These are phyloP conservation scores for Fusarium chlamydosporum DNA, from an alignment of 2,329 filamentous ascomycete genomes.

Conservation along the genomic window DNA sequence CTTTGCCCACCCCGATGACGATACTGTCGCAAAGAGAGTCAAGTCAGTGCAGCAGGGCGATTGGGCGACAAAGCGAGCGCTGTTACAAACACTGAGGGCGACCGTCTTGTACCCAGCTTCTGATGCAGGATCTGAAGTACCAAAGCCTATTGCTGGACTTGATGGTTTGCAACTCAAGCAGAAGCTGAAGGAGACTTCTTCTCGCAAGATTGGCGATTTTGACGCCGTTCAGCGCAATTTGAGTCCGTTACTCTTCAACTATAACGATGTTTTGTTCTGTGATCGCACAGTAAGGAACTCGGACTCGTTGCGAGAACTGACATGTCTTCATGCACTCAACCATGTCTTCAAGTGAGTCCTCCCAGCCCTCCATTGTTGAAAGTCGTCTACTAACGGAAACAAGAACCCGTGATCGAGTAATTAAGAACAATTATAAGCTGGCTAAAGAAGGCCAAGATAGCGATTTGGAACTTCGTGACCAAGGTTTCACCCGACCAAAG, in stretches of 20 bases:
- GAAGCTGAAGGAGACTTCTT: conserved; percentile 71
- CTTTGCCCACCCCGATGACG: conserved; percentile 78
- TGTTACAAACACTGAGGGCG: conserved; percentile 63
- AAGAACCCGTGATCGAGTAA: conserved; percentile 86
- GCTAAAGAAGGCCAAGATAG: conserved; percentile 73
- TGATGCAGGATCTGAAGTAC: conserved; percentile 53
- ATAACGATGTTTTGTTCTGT: conserved; percentile 84
- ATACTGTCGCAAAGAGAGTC: conserved; percentile 68
- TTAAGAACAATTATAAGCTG: conserved; percentile 91
- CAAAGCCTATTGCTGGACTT: conserved; percentile 56
- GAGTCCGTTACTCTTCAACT: conserved; percentile 81
- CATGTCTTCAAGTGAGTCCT: conserved; percentile 83
- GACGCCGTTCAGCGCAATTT: conserved; percentile 74
- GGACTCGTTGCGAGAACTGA: conserved; percentile 75
- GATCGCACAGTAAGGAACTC: conserved; percentile 79
- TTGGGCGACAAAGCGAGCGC: conserved; percentile 65
- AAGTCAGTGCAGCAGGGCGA: conserved; percentile 64
- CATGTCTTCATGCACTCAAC: conserved; percentile 88
- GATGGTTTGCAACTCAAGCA: conserved; percentile 76
- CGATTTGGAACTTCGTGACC: conserved; percentile 85
- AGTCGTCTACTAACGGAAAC: conserved; percentile 31
- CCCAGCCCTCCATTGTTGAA: neutral
- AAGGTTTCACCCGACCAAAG: conserved; percentile 96
- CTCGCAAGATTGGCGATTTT: conserved; percentile 69
- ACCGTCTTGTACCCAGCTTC: conserved; percentile 63